Conservation (phyloP, 2,329 filamentous ascomycete species). For the Aspergillus candidus region DNA sequence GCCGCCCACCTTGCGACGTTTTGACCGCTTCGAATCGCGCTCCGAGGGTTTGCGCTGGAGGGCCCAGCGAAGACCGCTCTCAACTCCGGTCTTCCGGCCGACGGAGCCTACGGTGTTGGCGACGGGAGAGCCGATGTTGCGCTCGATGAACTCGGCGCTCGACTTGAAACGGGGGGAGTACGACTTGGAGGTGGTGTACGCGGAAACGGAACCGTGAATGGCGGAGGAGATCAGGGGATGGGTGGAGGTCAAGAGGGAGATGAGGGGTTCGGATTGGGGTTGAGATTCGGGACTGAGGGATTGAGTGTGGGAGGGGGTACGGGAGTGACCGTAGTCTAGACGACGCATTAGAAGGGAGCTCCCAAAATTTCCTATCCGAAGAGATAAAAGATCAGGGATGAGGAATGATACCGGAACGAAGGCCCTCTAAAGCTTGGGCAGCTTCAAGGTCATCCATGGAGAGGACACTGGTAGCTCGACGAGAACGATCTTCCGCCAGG, state of each 20-base stretch:
- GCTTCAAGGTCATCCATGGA: slow-evolving; percentile 52
- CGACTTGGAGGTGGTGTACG: slow-evolving; percentile 81
- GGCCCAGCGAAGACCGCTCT: slow-evolving; percentile 80
- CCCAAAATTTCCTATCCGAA: neutral
- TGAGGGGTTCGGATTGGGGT: slow-evolving; percentile 66
- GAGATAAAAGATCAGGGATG: neutral
- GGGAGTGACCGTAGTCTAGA: slow-evolving; percentile 62
- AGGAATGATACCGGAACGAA: slow-evolving; percentile 58
- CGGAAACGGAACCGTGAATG: slow-evolving; percentile 75
- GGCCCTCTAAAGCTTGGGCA: slow-evolving; percentile 68
- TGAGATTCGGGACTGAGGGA: slow-evolving; percentile 29
- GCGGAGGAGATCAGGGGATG: slow-evolving; percentile 81
- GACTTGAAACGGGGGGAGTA: slow-evolving; percentile 84
- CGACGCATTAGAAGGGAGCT: neutral
- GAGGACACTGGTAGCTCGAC: slow-evolving; percentile 41
- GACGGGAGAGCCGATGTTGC: slow-evolving; percentile 73
- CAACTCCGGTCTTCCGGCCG: slow-evolving; percentile 77
- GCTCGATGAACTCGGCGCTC: slow-evolving; percentile 86
- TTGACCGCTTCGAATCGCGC: slow-evolving; percentile 30
- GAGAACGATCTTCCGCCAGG: slow-evolving; percentile 35
- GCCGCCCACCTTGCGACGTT: slow-evolving; percentile 41
- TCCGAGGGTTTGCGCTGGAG: slow-evolving; percentile 44
- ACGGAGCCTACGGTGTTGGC: slow-evolving; percentile 81
- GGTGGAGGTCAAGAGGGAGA: slow-evolving; percentile 79
- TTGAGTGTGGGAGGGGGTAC: slow-evolving; percentile 32